These are phyloP conservation scores for Aegilops sharonensis DNA, from an alignment of 176 grass and related monocot species.

Conservation along the genomic window DNA sequence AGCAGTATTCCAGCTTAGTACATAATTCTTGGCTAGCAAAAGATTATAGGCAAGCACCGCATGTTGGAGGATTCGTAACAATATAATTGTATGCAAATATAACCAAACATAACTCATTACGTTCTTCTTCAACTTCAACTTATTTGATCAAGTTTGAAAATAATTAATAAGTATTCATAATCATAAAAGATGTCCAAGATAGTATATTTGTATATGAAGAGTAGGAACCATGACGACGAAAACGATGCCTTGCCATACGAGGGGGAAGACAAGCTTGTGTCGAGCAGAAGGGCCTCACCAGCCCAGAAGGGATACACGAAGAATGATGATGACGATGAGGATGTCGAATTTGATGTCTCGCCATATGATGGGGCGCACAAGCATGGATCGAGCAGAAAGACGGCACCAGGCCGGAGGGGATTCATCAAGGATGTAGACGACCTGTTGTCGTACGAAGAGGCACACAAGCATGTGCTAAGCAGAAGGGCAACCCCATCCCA, in stretches of 20 bases:
- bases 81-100: too few relatives aligned
- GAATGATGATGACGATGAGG: not conserved
- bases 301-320: conserved; percentile 29
- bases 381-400: conserved; percentile 25
- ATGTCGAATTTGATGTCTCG: not conserved
- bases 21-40: too few relatives aligned
- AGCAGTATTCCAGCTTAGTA: too few relatives aligned
- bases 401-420: conserved; percentile 17
- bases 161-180: too few relatives aligned
- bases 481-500: conserved; percentile 14
- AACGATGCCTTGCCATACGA: not conserved
- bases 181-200: too few relatives aligned
- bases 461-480: conserved; percentile 23
- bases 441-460: conserved; percentile 21
- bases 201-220: not conserved
- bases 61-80: too few relatives aligned
- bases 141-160: too few relatives aligned
- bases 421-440: conserved; percentile 25
- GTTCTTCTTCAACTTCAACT: too few relatives aligned
- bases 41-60: too few relatives aligned
- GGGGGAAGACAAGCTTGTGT: conserved; percentile 6
- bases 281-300: conserved; percentile 24
- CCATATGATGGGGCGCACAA: conserved; percentile 16
- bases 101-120: too few relatives aligned
- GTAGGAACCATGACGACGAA: not conserved